phyloP scores from a whole-genome alignment of 352 stramenopile species.

The Saprolegnia diclina region DNA sequence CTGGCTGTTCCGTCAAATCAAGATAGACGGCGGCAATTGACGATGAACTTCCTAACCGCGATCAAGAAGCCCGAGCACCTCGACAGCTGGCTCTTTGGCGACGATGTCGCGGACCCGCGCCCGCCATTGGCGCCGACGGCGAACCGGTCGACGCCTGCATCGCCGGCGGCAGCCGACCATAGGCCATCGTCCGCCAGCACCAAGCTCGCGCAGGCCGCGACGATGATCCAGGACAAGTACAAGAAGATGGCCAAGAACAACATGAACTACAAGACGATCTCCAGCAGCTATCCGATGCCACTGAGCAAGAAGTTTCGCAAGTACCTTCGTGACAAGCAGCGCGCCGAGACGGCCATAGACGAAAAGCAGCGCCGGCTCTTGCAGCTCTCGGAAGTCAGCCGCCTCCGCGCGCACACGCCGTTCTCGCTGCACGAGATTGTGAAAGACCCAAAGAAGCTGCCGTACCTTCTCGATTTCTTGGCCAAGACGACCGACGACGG shows the following conservation, averaged over 20 bases:
- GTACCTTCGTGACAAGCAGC: conserved; percentile 4
- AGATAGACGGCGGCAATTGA: neutral
- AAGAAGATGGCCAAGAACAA: conserved; percentile 21
- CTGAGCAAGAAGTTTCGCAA: conserved; percentile 24
- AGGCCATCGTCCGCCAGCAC: neutral
- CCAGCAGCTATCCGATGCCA: conserved; percentile 8
- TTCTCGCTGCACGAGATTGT: conserved; percentile 82
- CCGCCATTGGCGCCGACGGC: neutral
- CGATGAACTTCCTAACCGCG: conserved; percentile 22
- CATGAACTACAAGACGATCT: neutral
- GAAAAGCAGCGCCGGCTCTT: neutral
- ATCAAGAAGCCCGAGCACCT: conserved; percentile 22
- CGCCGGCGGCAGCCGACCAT: neutral
- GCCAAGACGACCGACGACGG: conserved; percentile 30
- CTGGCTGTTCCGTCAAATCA: neutral
- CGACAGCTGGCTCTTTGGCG: conserved; percentile 24
- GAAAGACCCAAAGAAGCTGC: conserved; percentile 80
- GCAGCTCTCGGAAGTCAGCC: conserved; percentile 50
- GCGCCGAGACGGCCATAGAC: neutral
- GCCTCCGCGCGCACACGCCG: conserved; percentile 68
- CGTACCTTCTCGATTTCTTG: conserved; percentile 67
- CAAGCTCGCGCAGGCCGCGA: conserved; percentile 7
- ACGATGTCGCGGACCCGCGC: conserved; percentile 5
- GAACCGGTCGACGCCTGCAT: neutral
- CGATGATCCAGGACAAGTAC: conserved; percentile 23